Evolutionary conservation across 768 basidiomycete species (phyloP), one percentile per base, ranked within the genome.

Genomic region (Peribolospora baueri): DNA sequence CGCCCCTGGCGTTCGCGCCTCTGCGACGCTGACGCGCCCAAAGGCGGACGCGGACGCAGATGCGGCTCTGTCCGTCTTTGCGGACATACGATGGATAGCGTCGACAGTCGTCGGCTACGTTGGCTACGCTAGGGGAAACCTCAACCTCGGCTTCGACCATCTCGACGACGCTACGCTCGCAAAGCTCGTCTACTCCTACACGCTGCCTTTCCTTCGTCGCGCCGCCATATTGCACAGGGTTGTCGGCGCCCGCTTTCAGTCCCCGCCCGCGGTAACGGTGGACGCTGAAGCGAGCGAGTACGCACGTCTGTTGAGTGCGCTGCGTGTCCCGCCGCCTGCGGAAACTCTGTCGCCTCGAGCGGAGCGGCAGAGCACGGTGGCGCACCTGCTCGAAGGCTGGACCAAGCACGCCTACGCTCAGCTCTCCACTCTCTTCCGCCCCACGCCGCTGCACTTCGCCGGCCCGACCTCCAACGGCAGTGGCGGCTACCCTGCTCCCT

Each of bases 171-270:
- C 52, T 14, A 52, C 51, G 8, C 6, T 61, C 51, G 59, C 41
- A 63, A 84, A 82, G 66, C 68, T 90, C 48, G 69, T 95, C 42
- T 90, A 90, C 63, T 73, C 78, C 0, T 85, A 90, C 66, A 86
- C 84, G 0, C 72, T 95, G 0, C 90, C 88, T 3, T 95, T 93
- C 72, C 76, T 97, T 7, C 81, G 91, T 13, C 76, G 82, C 0
- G 83, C 81, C 0, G 79, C 85, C 8, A 83, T 95, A 51, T 73
- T 97, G 5, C 83, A 80, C 57, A 79, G 82, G 6, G 76, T 0
- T 71, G 84, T 46, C 71, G 81, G 47, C 84, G 3, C 68, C 72
- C 5, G 73, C 75, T 3, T 82, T 81, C 64, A 71, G 75, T 0
- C 76, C 74, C 0, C 75, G 75, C 37, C 25, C 0, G 14, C 51